These are phyloP conservation scores for Trypethelium eluteriae DNA, from an alignment of 495 filamentous ascomycete species.

Conservation along the genomic window DNA sequence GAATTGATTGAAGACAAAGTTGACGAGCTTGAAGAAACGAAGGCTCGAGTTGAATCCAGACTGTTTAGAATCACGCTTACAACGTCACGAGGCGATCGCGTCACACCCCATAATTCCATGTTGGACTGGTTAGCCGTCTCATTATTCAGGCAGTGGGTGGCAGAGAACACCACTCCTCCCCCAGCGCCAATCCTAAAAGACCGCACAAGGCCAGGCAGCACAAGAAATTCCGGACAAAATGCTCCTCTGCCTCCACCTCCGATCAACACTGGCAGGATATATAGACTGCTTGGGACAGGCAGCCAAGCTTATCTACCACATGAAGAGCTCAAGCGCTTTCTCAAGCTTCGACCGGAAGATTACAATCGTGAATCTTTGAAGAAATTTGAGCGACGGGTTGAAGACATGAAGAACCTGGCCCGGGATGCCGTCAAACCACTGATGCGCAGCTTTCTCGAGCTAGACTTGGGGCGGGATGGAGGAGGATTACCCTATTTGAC, in stretches of 20 bases:
- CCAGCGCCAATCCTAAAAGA: conserved; percentile 37
- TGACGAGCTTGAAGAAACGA: conserved; percentile 57
- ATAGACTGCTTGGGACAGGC: conserved; percentile 57
- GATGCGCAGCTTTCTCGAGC: conserved; percentile 73
- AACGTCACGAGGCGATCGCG: conserved; percentile 70
- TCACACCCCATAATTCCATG: conserved; percentile 68
- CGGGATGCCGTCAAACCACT: conserved; percentile 76
- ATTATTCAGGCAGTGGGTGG: conserved; percentile 83
- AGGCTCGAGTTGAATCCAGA: conserved; percentile 62
- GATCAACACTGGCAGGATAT: conserved; percentile 57
- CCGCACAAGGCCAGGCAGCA: background rate
- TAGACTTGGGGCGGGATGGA: conserved; percentile 52
- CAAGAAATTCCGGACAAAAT: background rate
- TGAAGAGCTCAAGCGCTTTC: conserved; percentile 80
- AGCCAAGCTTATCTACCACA: conserved; percentile 62
- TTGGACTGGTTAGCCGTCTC: conserved; percentile 80
- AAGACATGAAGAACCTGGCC: conserved; percentile 77
- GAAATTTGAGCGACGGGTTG: conserved; percentile 74
- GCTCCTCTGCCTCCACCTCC: conserved; percentile 29
- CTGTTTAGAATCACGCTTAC: conserved; percentile 74
- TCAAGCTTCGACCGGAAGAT: conserved; percentile 61
- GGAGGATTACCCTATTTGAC: conserved; percentile 63
- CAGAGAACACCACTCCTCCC: conserved; percentile 72
- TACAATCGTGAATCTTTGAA: conserved; percentile 71
- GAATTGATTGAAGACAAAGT: conserved; percentile 89